Conservation (phyloP, 306 rosid genomes). For the Vigna trinervia region DNA sequence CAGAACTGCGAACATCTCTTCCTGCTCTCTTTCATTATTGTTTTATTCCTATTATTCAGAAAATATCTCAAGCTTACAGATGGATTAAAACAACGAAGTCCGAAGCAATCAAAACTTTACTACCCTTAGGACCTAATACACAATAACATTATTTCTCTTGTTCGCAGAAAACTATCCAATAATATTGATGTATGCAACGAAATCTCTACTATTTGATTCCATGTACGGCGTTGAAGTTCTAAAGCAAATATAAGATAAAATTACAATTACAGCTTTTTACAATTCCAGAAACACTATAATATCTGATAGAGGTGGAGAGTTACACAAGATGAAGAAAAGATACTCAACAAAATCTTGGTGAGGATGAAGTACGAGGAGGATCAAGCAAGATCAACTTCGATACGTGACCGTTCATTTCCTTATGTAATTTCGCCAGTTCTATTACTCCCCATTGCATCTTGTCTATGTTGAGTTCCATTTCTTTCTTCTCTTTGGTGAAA, state of each 20-base stretch:
- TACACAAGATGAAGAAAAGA: neutral
- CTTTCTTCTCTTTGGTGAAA: slow-evolving; percentile 48
- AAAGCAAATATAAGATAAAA: slow-evolving; percentile 25
- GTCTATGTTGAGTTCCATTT: slow-evolving; percentile 50
- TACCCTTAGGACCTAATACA: neutral
- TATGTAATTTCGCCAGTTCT: slow-evolving; percentile 62
- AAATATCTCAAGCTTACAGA: neutral
- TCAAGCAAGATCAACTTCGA: slow-evolving; percentile 51
- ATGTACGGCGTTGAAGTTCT: slow-evolving; percentile 30
- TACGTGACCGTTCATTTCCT: slow-evolving; percentile 66
- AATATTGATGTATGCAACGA: slow-evolving; percentile 29
- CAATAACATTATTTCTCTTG: neutral
- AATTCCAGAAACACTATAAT: slow-evolving; percentile 27
- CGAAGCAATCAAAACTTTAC: slow-evolving; percentile 5
- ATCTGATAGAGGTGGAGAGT: slow-evolving; percentile 10
- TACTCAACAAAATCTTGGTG: slow-evolving; percentile 70
- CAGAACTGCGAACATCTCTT: neutral
- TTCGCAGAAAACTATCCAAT: neutral
- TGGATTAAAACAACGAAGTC: neutral
- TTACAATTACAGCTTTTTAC: slow-evolving; percentile 40
- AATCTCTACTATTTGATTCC: slow-evolving; percentile 32
- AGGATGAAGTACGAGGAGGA: slow-evolving; percentile 51
- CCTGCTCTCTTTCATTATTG: neutral
- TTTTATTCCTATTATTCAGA: neutral
- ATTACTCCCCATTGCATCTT: slow-evolving; percentile 70